These are phyloP conservation scores for Umbelopsis isabellina DNA, from an alignment of 192 early-diverging fungal genomes.

Conservation along the genomic window DNA sequence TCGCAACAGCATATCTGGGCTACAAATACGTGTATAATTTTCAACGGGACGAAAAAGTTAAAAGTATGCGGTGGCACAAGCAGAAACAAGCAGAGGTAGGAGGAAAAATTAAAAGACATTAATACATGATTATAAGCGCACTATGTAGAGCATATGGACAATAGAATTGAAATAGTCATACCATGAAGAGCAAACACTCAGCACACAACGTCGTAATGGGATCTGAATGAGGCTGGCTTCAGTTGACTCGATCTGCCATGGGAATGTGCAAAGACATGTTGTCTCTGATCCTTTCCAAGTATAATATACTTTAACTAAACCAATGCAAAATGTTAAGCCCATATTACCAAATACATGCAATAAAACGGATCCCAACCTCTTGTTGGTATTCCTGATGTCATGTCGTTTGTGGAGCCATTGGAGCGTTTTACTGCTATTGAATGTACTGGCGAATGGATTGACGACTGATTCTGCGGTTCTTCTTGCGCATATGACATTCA, in stretches of 20 bases:
- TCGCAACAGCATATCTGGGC: slow-evolving; percentile 40
- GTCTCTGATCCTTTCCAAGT: slow-evolving; percentile 28
- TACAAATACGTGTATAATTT: slow-evolving; percentile 21
- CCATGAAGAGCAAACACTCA: slow-evolving; percentile 42
- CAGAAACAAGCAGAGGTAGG: slow-evolving; percentile 13
- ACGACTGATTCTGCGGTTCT: background rate
- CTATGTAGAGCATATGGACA: background rate
- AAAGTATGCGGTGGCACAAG: slow-evolving; percentile 22
- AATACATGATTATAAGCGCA: slow-evolving; percentile 1
- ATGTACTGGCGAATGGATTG: slow-evolving; percentile 1
- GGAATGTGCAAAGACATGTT: slow-evolving; percentile 33
- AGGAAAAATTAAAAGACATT: background rate
- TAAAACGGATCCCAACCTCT: background rate
- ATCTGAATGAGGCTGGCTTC: slow-evolving; percentile 20
- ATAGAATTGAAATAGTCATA: slow-evolving; percentile 14
- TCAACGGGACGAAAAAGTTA: slow-evolving; percentile 7
- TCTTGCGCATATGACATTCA: slow-evolving; percentile 23
- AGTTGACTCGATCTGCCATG: slow-evolving; percentile 1
- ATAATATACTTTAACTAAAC: slow-evolving; percentile 42
- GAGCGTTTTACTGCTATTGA: background rate
- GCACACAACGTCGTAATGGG: slow-evolving; percentile 35
- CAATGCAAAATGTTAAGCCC: background rate
- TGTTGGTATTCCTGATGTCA: background rate
- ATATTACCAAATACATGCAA: background rate
- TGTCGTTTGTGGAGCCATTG: slow-evolving; percentile 1